Evolutionary conservation across 1,284 basidiomycete genomes (phyloP).

Genomic region (Cerrena zonata): DNA sequence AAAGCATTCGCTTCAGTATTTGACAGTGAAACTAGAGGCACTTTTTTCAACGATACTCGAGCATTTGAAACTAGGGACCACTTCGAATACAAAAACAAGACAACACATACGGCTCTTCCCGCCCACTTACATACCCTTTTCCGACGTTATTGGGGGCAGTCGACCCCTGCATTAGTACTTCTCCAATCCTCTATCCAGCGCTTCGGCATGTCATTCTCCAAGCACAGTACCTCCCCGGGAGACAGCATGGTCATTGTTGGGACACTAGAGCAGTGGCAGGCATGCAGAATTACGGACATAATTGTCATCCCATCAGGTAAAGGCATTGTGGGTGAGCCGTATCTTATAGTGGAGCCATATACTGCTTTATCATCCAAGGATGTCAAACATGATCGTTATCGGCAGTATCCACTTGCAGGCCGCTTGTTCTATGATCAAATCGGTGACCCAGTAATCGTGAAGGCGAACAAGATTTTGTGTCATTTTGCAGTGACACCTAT

Average conservation of each 20-base stretch:
- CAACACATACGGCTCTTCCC: too few species aligned
- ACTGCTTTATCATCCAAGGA: neutral
- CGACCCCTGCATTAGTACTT: too few species aligned
- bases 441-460: neutral
- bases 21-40: neutral
- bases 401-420: neutral
- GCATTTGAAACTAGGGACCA: neutral
- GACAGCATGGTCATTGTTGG: neutral
- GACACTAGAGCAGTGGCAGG: neutral
- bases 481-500: neutral
- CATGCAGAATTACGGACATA: neutral
- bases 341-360: neutral
- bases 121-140: too few species aligned
- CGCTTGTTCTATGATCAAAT: neutral
- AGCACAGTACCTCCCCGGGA: neutral
- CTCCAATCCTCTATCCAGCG: neutral
- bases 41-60: neutral
- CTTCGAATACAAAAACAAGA: neutral
- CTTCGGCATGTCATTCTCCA: neutral
- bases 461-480: neutral
- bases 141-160: too few species aligned
- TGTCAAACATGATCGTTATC: neutral
- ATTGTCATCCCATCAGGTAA: neutral
- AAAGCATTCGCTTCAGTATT: neutral
- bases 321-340: neutral